Percentiles rank a stretch among this genome's conserved stretches.
Conservation (phyloP, 352 stramenopile species). For the Pelagophyceae sp. region DNA sequence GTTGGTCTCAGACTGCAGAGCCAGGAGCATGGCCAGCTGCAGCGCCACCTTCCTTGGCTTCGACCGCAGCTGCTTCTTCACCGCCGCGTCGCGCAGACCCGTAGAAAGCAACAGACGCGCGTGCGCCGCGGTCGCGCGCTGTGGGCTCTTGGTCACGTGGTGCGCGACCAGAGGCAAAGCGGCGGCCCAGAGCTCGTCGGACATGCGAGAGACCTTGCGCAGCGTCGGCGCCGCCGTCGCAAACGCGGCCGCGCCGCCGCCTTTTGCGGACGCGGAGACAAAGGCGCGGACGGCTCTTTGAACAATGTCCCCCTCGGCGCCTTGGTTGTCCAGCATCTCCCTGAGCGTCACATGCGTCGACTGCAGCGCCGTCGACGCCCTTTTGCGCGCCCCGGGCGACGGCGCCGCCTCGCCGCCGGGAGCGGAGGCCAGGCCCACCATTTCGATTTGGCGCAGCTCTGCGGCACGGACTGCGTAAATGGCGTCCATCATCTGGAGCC, state of each 20-base stretch:
- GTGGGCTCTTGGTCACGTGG: not conserved
- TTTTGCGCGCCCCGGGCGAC: not conserved
- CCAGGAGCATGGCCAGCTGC: not conserved
- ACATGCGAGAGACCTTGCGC: conserved; percentile 1
- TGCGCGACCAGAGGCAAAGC: not conserved
- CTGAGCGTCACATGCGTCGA: not conserved
- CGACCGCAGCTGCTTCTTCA: not conserved
- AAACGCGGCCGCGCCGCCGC: not conserved
- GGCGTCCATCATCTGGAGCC: not conserved
- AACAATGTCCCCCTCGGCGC: not conserved
- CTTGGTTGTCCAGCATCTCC: not conserved
- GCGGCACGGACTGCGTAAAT: not conserved
- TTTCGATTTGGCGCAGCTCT: not conserved
- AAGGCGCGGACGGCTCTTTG: conserved; percentile 1
- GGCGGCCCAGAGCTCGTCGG: not conserved
- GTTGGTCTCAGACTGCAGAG: not conserved
- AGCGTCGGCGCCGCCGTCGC: conserved; percentile 12
- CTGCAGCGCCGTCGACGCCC: not conserved
- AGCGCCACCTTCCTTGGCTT: not conserved
- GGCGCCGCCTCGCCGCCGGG: not conserved
- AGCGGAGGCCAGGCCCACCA: not conserved
- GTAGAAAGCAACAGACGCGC: not conserved
- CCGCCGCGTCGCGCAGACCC: not conserved
- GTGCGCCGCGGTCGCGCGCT: not conserved
- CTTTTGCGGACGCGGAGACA: not conserved